These are phyloP conservation scores for Diddensiella transvaalensis DNA, from an alignment of 805 yeast species.

Conservation along the genomic window DNA sequence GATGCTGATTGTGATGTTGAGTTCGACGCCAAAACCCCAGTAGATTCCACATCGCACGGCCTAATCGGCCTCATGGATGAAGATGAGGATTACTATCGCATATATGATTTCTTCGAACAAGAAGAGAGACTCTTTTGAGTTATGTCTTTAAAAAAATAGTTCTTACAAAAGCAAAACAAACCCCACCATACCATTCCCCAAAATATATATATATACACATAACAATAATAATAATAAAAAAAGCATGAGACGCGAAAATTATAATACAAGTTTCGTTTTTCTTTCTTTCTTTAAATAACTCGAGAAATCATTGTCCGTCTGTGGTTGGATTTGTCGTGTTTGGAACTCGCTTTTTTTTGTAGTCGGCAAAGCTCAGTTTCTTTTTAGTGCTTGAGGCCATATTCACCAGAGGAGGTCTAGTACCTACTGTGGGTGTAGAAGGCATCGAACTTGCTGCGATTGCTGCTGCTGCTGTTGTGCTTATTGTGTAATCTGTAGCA, in stretches of 20 bases:
- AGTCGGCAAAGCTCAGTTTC: constrained; percentile 72
- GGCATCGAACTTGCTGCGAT: constrained; percentile 1
- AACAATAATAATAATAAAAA: too few relatives aligned
- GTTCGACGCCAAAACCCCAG: too few relatives aligned
- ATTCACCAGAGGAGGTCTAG: constrained; percentile 19
- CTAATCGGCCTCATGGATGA: too few relatives aligned
- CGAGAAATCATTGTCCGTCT: not conserved
- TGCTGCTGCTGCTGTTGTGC: constrained; percentile 3
- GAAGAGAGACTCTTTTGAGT: not conserved
- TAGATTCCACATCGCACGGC: too few relatives aligned
- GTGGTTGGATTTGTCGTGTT: not conserved
- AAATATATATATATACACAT: too few relatives aligned
- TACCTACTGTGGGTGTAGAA: not conserved
- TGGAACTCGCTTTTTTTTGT: constrained; percentile 48
- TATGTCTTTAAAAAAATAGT: too few relatives aligned
- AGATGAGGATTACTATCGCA: too few relatives aligned
- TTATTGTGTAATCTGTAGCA: constrained; percentile 1
- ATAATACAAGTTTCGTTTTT: not conserved
- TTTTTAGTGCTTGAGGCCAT: constrained; percentile 39
- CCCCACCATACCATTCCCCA: not conserved
- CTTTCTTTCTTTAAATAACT: not conserved
- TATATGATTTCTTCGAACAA: too few relatives aligned
- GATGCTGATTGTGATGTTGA: too few relatives aligned
- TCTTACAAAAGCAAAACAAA: too few relatives aligned
- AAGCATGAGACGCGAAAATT: not conserved